These are phyloP conservation scores for Pleurotus citrinopileatus DNA, from an alignment of 768 basidiomycete genomes.

Conservation along the genomic window DNA sequence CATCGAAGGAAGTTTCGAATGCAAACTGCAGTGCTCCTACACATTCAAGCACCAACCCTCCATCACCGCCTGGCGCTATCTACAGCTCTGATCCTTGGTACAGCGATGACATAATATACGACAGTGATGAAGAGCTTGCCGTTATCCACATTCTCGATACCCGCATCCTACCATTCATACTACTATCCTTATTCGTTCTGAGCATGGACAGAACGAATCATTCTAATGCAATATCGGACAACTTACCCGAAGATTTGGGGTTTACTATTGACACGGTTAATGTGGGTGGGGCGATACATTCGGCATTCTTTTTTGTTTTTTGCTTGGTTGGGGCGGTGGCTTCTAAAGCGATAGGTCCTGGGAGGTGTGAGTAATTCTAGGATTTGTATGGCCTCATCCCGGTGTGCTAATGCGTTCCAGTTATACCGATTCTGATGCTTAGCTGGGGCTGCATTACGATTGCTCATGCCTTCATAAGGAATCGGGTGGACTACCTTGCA, in stretches of 20 bases:
- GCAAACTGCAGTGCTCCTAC: neutral
- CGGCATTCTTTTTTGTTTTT: constrained; percentile 8
- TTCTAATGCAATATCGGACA: constrained; percentile 5
- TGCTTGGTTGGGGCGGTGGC: constrained; percentile 6
- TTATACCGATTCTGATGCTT: constrained; percentile 7
- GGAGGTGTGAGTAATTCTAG: constrained; percentile 5
- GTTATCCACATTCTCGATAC: constrained; percentile 8
- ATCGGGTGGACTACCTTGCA: constrained; percentile 2
- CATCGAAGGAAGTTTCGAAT: neutral
- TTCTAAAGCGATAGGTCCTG: neutral
- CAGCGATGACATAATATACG: constrained; percentile 1
- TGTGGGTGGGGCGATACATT: constrained; percentile 4
- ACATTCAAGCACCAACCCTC: neutral
- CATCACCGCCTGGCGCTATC: neutral
- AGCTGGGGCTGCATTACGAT: constrained; percentile 1
- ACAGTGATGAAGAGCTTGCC: constrained; percentile 1
- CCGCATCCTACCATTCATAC: constrained; percentile 2
- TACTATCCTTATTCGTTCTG: constrained; percentile 2
- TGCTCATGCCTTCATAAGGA: constrained; percentile 3
- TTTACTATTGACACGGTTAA: constrained; percentile 7
- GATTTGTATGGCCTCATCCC: neutral
- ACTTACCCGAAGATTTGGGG: constrained; percentile 2
- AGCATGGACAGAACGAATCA: constrained; percentile 9
- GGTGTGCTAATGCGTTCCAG: neutral
- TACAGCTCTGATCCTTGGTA: constrained; percentile 1